Evolutionary conservation across 2,329 filamentous ascomycete species (phyloP), one percentile per base, ranked within the genome.

Genomic region (Pleoardoris graminearum): DNA sequence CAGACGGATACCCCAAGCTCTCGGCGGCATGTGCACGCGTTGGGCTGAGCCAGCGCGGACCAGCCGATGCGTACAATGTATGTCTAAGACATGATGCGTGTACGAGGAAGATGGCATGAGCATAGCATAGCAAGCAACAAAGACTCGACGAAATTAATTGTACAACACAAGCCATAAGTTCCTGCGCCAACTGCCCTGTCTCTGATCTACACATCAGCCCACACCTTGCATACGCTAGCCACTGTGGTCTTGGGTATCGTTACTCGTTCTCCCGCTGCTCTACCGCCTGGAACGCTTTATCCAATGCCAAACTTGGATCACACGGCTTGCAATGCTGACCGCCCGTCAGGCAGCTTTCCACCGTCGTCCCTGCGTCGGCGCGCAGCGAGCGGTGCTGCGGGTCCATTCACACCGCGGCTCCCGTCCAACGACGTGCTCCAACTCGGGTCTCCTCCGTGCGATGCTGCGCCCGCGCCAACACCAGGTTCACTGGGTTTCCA

Each of bases 1-100:
- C 47, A 30, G 11, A 44, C 38, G 33, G 37, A 33, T 51, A 60
- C 58, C 65, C 57, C 30, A 7, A 57, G 63, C 62, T 63, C 61
- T 61, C 53, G 58, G 47, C 53, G 64, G 66, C 61, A 46, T 19
- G 48, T 23, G 35, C 19, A 44, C 43, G 30, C 30, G 29, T 35
- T 25, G 43, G 11, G 33, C 12, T 25, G 50, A 51, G 42, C 42
- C 25, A 23, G 32, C 27, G 16, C 33, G 33, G 14, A 21, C 29
- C 41, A 14, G 42, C 30, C 32, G 33, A 29, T 12, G 19, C 25
- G 27, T 42, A 25, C 2, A 7, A 25, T 16, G 14, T 32, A 21
- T 39, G 32, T 45, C 30, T 38, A 22, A 25, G 29, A 30, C 14
- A 48, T 16, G 50, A 44, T 22, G 25, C 30, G 38, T 37, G 44